phyloP scores from a whole-genome alignment of 306 rosid genomes.

The Fragaria nilgerrensis region DNA sequence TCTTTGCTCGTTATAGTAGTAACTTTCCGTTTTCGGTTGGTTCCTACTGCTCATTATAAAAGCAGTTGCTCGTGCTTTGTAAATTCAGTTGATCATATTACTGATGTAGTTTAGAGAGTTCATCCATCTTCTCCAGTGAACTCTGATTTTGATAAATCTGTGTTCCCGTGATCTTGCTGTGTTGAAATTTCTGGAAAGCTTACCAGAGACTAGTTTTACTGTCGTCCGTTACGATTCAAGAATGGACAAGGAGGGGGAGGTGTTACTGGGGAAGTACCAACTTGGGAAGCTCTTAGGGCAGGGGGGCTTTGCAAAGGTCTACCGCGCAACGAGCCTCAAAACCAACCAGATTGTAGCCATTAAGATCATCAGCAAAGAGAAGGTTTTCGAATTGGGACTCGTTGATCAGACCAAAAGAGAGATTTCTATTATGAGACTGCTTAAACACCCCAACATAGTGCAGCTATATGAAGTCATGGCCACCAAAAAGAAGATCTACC shows the following conservation, averaged over 20 bases:
- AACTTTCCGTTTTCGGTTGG: not conserved
- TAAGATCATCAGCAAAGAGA: constrained; percentile 48
- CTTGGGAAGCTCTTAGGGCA: constrained; percentile 53
- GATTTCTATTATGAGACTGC: constrained; percentile 43
- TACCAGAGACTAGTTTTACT: not conserved
- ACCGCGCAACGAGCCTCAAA: constrained; percentile 37
- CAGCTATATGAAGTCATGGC: constrained; percentile 57
- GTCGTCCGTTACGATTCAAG: not conserved
- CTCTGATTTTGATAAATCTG: not conserved
- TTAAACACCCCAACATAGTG: constrained; percentile 46
- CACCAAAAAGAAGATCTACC: constrained; percentile 44
- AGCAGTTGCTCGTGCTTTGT: not conserved
- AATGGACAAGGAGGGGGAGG: constrained; percentile 43
- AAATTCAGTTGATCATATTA: not conserved
- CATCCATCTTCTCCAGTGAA: not conserved
- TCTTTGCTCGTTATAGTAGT: not conserved
- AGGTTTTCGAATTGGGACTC: constrained; percentile 12
- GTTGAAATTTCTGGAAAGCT: not conserved
- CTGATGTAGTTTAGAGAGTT: not conserved
- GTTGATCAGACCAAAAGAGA: constrained; percentile 40
- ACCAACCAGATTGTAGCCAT: constrained; percentile 46
- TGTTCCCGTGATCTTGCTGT: not conserved
- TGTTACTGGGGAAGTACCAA: constrained; percentile 51
- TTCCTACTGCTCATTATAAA: not conserved
- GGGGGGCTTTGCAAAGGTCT: constrained; percentile 57